phyloP scores from a whole-genome alignment of 2,329 filamentous ascomycete species.

The Epichloe uncinata region DNA sequence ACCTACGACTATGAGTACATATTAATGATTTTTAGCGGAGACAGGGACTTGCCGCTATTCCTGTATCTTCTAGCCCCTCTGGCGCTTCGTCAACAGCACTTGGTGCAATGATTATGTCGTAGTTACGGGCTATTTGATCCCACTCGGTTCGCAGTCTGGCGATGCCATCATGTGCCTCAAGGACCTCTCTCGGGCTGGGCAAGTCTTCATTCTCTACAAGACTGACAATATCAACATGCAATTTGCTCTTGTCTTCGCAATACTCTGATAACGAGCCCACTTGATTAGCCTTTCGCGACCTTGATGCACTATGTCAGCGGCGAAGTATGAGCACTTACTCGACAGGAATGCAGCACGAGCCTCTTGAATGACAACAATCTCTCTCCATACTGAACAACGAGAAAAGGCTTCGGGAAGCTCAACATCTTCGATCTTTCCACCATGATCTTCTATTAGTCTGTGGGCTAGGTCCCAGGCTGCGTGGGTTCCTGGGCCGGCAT shows the following conservation, averaged over 20 bases:
- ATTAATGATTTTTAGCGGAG: neutral
- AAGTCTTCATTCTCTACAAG: constrained; percentile 36
- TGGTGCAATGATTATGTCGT: constrained; percentile 43
- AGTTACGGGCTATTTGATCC: constrained; percentile 37
- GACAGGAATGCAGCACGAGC: constrained; percentile 7
- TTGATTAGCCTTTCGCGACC: neutral
- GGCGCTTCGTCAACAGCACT: constrained; percentile 49
- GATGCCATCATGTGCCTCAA: constrained; percentile 40
- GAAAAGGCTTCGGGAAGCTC: constrained; percentile 36
- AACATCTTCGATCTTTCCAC: constrained; percentile 43
- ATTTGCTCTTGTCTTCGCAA: constrained; percentile 28
- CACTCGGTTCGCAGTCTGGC: constrained; percentile 39
- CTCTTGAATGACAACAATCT: constrained; percentile 5
- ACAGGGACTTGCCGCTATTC: constrained; percentile 34
- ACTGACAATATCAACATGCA: constrained; percentile 30
- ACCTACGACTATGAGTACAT: constrained; percentile 2
- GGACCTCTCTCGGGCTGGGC: constrained; percentile 31
- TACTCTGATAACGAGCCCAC: constrained; percentile 39
- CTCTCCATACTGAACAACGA: constrained; percentile 33
- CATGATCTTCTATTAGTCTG: constrained; percentile 27
- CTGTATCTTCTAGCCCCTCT: constrained; percentile 36
- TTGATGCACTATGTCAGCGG: neutral
- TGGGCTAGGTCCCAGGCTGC: constrained; percentile 28
- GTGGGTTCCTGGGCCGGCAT: constrained; percentile 30
- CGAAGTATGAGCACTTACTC: constrained; percentile 3